These are phyloP conservation scores for Colletotrichum ledebouriae DNA, from an alignment of 2,329 filamentous ascomycete genomes.

Conservation along the genomic window DNA sequence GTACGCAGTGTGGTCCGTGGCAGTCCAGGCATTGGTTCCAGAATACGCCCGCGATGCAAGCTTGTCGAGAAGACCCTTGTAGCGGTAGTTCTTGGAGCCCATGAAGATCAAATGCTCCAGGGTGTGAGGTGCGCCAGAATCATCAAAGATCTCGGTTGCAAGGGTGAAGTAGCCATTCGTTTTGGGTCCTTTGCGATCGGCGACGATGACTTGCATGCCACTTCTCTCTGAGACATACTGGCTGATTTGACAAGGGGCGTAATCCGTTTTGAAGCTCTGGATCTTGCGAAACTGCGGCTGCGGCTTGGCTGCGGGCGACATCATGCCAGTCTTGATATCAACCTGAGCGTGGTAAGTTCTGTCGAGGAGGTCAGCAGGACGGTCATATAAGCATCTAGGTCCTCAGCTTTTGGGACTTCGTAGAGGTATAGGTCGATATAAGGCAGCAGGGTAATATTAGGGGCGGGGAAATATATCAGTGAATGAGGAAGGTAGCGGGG, in stretches of 20 bases:
- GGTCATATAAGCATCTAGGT: no score
- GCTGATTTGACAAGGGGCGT: constrained; percentile 88
- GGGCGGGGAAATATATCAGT: background rate
- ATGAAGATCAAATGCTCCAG: constrained; percentile 88
- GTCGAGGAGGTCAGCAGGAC: constrained; percentile 1
- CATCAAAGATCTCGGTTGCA: constrained; percentile 97
- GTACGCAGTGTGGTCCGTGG: constrained; percentile 96
- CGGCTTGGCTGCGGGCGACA: constrained; percentile 64
- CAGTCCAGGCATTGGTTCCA: constrained; percentile 96
- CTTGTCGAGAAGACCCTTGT: constrained; percentile 96
- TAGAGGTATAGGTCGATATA: no score
- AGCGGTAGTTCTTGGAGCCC: constrained; percentile 93
- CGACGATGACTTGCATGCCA: constrained; percentile 93
- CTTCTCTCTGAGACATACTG: constrained; percentile 97
- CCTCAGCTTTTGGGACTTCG: no score
- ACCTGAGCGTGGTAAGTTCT: constrained; percentile 6
- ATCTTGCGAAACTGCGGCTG: constrained; percentile 81
- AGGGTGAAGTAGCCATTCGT: constrained; percentile 94
- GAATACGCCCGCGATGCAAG: constrained; percentile 94
- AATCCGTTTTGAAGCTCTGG: constrained; percentile 89
- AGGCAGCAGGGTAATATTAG: background rate
- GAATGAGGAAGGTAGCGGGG: no score
- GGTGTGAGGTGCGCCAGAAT: constrained; percentile 91
- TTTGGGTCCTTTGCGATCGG: constrained; percentile 94
- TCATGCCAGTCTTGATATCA: constrained; percentile 52